Percentiles rank a stretch among this genome's conserved stretches.
These are phyloP conservation scores for Suhomyces kunorum DNA, from an alignment of 1,139 yeast genomes.

Conservation along the genomic window DNA sequence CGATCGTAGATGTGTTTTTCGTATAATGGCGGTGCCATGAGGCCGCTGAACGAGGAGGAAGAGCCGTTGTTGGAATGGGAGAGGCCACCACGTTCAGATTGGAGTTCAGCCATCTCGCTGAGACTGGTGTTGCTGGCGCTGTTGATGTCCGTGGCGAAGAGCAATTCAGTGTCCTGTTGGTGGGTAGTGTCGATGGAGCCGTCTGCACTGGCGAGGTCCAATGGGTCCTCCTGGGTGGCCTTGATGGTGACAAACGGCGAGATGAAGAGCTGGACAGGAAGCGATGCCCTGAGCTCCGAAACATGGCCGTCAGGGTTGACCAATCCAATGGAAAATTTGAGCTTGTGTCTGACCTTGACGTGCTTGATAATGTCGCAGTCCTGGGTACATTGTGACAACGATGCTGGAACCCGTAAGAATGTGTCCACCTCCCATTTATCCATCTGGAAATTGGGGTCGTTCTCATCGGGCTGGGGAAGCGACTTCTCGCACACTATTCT, in stretches of 20 bases:
- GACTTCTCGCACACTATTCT: constrained; percentile 48
- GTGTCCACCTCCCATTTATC: constrained; percentile 82
- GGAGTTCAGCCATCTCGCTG: constrained; percentile 22
- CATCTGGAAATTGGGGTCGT: constrained; percentile 45
- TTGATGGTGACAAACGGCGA: constrained; percentile 80
- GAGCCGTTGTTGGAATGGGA: constrained; percentile 30
- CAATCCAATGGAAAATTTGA: constrained; percentile 64
- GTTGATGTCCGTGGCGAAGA: constrained; percentile 33
- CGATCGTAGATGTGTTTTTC: constrained; percentile 84
- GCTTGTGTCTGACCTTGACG: constrained; percentile 69
- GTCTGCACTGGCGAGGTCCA: constrained; percentile 1
- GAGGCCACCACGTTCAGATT: constrained; percentile 14
- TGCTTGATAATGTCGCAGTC: constrained; percentile 69
- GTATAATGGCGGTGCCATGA: constrained; percentile 88
- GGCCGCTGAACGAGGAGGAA: constrained; percentile 40
- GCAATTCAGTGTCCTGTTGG: constrained; percentile 31
- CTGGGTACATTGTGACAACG: constrained; percentile 75
- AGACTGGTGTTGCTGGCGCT: constrained; percentile 34
- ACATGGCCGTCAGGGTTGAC: constrained; percentile 74
- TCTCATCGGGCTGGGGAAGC: constrained; percentile 36
- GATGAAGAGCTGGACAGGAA: constrained; percentile 67
- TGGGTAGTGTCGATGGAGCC: neutral
- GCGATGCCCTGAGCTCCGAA: constrained; percentile 73
- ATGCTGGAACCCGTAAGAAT: constrained; percentile 63
- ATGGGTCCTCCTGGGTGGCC: constrained; percentile 42